Percentiles rank a stretch among this genome's conserved stretches.
Conservation (phyloP, 2,329 filamentous ascomycete species). For the Epichloe coenophiala region DNA sequence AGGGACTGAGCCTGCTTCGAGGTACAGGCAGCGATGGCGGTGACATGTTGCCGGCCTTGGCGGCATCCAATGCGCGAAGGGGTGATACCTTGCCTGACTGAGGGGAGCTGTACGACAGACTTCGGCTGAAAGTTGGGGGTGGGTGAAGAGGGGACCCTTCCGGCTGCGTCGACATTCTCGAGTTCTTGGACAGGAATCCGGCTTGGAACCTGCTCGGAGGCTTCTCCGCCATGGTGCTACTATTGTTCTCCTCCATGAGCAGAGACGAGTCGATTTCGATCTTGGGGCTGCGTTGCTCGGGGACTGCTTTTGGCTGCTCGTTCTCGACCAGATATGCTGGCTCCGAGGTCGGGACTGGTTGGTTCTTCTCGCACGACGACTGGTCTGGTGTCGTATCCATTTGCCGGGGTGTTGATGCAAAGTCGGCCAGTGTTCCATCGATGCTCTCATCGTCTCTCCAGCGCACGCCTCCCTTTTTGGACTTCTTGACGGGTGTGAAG, state of each 20-base stretch:
- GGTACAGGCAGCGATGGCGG: slow-evolving; percentile 23
- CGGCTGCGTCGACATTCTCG: slow-evolving; percentile 24
- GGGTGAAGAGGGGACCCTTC: slow-evolving; percentile 49
- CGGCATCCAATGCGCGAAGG: slow-evolving; percentile 35
- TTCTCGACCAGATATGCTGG: slow-evolving; percentile 11
- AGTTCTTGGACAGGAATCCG: slow-evolving; percentile 60
- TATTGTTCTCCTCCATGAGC: slow-evolving; percentile 26
- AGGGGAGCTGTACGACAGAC: slow-evolving; percentile 34
- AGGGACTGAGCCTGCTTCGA: slow-evolving; percentile 9
- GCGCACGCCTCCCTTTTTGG: slow-evolving; percentile 65
- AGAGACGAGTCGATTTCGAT: slow-evolving; percentile 19
- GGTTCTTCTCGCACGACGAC: slow-evolving; percentile 11
- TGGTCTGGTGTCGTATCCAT: slow-evolving; percentile 37
- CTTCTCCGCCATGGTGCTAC: slow-evolving; percentile 8
- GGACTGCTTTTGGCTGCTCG: slow-evolving; percentile 21
- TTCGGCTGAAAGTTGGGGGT: slow-evolving; percentile 44
- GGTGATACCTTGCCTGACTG: slow-evolving; percentile 26
- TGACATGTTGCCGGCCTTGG: slow-evolving; percentile 36
- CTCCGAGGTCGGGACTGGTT: slow-evolving; percentile 19
- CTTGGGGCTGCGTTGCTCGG: slow-evolving; percentile 40
- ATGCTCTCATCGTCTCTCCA: slow-evolving; percentile 87
- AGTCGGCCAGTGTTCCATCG: slow-evolving; percentile 75
- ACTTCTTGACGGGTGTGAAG: slow-evolving; percentile 71
- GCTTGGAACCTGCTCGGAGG: slow-evolving; percentile 67
- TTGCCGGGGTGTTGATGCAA: slow-evolving; percentile 77